These are phyloP conservation scores for Rhododendron williamsianum DNA, from an alignment of 148 eudicot genomes.

Conservation along the genomic window DNA sequence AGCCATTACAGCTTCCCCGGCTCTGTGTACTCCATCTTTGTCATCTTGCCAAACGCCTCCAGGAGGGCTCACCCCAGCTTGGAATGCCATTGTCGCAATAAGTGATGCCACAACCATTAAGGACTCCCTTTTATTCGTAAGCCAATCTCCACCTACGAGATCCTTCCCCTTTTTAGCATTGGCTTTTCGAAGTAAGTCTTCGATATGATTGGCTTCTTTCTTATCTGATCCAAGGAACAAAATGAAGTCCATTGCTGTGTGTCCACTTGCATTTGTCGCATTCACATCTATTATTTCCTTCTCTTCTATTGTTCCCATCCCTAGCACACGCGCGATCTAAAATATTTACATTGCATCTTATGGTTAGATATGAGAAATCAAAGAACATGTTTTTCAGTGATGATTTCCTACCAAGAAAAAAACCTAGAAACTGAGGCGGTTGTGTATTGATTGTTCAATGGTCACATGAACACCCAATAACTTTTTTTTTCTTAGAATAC, in stretches of 20 bases:
- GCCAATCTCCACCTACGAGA: not conserved
- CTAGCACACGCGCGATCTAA: conserved; percentile 7
- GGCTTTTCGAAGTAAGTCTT: not conserved
- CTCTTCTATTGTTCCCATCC: too few relatives aligned
- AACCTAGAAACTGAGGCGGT: too few relatives aligned
- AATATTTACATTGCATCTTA: not conserved
- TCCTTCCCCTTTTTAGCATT: not conserved
- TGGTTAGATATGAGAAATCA: not conserved
- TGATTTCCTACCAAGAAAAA: too few relatives aligned
- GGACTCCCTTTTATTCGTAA: conserved; percentile 7
- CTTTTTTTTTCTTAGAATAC: too few relatives aligned
- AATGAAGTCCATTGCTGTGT: conserved; percentile 13
- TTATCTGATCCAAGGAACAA: not conserved
- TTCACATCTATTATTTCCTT: conserved; percentile 8
- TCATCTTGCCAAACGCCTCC: conserved; percentile 39
- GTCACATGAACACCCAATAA: too few relatives aligned
- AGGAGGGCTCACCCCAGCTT: conserved; percentile 32
- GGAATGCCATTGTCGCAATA: conserved; percentile 35
- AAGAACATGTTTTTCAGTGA: too few relatives aligned
- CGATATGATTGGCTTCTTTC: not conserved
- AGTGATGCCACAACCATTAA: conserved; percentile 37
- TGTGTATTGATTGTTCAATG: too few relatives aligned
- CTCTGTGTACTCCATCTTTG: not conserved
- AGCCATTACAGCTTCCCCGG: conserved; percentile 16
- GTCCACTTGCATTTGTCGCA: conserved; percentile 3